Evolutionary conservation across 2,329 filamentous ascomycete species (phyloP).

Genomic region (Aspergillus thermomutatus): DNA sequence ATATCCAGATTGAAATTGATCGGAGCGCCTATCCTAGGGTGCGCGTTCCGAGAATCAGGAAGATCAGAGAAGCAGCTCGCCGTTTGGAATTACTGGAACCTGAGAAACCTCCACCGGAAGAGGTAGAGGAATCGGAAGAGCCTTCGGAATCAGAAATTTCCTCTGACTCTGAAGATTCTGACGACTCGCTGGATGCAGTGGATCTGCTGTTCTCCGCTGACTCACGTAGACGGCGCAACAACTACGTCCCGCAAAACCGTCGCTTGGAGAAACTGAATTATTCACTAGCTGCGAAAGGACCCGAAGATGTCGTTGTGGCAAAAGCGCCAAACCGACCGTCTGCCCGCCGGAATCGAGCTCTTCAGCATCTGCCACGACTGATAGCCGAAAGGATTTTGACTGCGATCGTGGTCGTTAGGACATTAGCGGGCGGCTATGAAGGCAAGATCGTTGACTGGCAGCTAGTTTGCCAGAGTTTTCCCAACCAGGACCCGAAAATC

Average conservation of each 20-base stretch:
- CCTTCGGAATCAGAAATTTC: not conserved
- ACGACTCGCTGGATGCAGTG: not conserved
- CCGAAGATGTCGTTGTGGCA: slow-evolving; percentile 2
- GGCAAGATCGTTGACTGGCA: slow-evolving; percentile 44
- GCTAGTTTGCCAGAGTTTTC: slow-evolving; percentile 42
- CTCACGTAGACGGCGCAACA: not conserved
- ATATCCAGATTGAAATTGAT: slow-evolving; percentile 32
- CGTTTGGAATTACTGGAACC: not conserved
- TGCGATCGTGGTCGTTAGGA: slow-evolving; percentile 44
- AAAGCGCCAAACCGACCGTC: slow-evolving; percentile 12
- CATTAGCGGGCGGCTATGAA: slow-evolving; percentile 44
- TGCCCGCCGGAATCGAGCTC: slow-evolving; percentile 21
- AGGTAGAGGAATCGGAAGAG: not conserved
- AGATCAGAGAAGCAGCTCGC: slow-evolving; percentile 4
- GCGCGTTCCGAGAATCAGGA: slow-evolving; percentile 2
- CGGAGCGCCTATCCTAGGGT: slow-evolving; percentile 1
- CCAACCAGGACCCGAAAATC: slow-evolving; percentile 34
- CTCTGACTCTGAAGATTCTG: not conserved
- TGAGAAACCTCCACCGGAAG: not conserved
- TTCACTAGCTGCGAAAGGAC: slow-evolving; percentile 3
- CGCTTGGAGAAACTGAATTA: slow-evolving; percentile 27
- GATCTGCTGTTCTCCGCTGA: not conserved
- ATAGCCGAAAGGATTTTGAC: slow-evolving; percentile 36
- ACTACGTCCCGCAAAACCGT: slow-evolving; percentile 14
- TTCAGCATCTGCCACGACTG: slow-evolving; percentile 22